Evolutionary conservation across 768 basidiomycete genomes (phyloP).

Genomic region (Baorangia bicolor): DNA sequence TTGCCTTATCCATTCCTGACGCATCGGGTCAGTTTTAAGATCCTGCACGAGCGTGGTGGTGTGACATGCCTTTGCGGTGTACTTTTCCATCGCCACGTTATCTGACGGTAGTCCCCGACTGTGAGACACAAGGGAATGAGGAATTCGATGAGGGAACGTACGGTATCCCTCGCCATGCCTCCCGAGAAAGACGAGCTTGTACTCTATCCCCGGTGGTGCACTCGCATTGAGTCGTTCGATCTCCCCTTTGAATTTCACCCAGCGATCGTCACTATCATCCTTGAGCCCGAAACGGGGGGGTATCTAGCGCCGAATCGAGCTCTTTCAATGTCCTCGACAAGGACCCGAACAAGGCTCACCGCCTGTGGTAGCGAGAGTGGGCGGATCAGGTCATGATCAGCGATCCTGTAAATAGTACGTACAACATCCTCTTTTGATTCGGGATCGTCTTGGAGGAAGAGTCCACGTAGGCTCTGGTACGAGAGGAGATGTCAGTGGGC

Average conservation of each 20-base stretch:
- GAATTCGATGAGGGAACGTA: constrained; percentile 34
- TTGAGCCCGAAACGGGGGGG: constrained; percentile 58
- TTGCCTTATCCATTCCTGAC: constrained; percentile 61
- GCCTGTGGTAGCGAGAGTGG: constrained; percentile 1
- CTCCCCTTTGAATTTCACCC: constrained; percentile 43
- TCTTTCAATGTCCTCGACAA: neutral
- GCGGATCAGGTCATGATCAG: neutral
- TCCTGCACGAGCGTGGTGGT: neutral
- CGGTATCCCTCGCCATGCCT: constrained; percentile 76
- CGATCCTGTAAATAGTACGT: constrained; percentile 1
- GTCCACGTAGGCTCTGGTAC: constrained; percentile 7
- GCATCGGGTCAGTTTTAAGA: neutral
- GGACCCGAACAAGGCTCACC: constrained; percentile 7
- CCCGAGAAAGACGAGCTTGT: constrained; percentile 65
- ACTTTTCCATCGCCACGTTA: constrained; percentile 67
- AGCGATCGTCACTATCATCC: constrained; percentile 50
- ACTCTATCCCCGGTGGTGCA: constrained; percentile 39
- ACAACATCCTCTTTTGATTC: constrained; percentile 9
- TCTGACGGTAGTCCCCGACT: constrained; percentile 55
- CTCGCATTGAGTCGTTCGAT: constrained; percentile 46
- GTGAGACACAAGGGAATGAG: constrained; percentile 20
- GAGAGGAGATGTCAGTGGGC: neutral
- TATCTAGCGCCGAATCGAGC: constrained; percentile 37
- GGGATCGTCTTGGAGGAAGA: constrained; percentile 24
- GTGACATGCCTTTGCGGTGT: constrained; percentile 45